Percentiles rank a stretch among this genome's conserved stretches.
Conservation (phyloP, 768 basidiomycete species). For the Melanogaster broomeanus region DNA sequence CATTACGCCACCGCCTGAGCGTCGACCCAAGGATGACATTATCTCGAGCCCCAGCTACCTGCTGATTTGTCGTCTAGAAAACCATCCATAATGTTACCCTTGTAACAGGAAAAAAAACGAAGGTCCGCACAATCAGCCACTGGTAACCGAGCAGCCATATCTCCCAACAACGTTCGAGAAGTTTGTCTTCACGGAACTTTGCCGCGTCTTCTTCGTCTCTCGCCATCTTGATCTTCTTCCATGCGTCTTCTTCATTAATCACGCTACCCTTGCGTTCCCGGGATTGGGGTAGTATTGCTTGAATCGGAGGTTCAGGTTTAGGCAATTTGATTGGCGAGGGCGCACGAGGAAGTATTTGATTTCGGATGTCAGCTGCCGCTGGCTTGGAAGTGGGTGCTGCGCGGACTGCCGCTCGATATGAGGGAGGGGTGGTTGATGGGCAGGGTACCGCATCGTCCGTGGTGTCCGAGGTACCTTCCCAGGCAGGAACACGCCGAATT, state of each 20-base stretch:
- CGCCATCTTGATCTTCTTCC: constrained; percentile 73
- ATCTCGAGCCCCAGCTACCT: constrained; percentile 70
- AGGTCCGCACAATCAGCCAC: constrained; percentile 69
- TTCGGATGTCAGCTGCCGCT: constrained; percentile 12
- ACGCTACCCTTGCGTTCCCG: constrained; percentile 48
- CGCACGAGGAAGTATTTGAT: constrained; percentile 12
- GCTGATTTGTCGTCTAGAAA: constrained; percentile 65
- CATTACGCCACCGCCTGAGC: constrained; percentile 63
- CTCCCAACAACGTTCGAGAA: constrained; percentile 72
- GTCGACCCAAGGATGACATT: constrained; percentile 58
- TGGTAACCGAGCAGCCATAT: constrained; percentile 71
- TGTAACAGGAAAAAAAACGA: constrained; percentile 8
- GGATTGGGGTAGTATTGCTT: constrained; percentile 17
- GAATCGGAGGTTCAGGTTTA: constrained; percentile 20
- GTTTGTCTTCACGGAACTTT: constrained; percentile 58
- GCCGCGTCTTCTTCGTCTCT: constrained; percentile 74
- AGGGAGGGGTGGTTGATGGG: constrained; percentile 47
- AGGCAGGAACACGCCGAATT: constrained; percentile 19
- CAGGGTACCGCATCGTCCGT: constrained; percentile 33
- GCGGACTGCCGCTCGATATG: constrained; percentile 47
- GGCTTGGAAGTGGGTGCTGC: constrained; percentile 20
- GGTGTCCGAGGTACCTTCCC: constrained; percentile 42
- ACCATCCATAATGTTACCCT: constrained; percentile 8
- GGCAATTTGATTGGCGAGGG: constrained; percentile 34
- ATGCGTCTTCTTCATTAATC: constrained; percentile 73